phyloP scores from a whole-genome alignment of 495 filamentous ascomycete species.

The Amniculicola lignicola region DNA sequence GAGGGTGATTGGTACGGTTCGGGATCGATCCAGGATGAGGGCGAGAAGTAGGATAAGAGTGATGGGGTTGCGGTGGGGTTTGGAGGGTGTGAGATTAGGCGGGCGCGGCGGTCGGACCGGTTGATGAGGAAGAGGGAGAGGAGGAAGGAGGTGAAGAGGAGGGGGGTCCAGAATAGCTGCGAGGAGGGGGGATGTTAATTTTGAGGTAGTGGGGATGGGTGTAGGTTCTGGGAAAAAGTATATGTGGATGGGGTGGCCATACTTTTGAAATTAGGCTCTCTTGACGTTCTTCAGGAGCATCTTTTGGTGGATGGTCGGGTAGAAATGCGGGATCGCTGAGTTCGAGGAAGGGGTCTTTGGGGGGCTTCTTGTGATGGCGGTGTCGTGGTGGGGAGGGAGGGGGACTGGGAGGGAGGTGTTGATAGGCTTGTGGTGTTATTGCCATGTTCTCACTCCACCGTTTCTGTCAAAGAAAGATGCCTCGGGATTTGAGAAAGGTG shows the following conservation, averaged over 20 bases:
- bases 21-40: conserved; percentile 32
- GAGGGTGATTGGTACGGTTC: conserved; percentile 41
- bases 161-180: conserved; percentile 37
- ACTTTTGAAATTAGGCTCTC: conserved; percentile 12
- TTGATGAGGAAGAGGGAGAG: conserved; percentile 41
- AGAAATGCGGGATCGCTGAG: conserved; percentile 4
- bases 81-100: conserved; percentile 29
- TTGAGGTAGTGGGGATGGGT: neutral
- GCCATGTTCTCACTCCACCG: too few relatives aligned
- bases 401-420: conserved; percentile 20
- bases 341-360: conserved; percentile 27
- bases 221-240: neutral
- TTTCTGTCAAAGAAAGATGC: too few relatives aligned
- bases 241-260: neutral
- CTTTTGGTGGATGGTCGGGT: conserved; percentile 1
- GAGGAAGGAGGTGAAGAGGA: conserved; percentile 41
- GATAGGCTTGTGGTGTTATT: neutral
- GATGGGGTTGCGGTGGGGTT: neutral
- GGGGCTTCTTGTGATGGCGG: conserved; percentile 19
- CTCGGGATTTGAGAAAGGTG: too few relatives aligned
- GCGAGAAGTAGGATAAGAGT: conserved; percentile 17
- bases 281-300: conserved; percentile 4
- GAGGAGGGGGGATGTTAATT: conserved; percentile 2
- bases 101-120: conserved; percentile 35
- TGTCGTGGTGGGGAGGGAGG: conserved; percentile 24